These are phyloP conservation scores for Solanum hybrid DNA, from an alignment of 305 asterid species.

Conservation along the genomic window DNA sequence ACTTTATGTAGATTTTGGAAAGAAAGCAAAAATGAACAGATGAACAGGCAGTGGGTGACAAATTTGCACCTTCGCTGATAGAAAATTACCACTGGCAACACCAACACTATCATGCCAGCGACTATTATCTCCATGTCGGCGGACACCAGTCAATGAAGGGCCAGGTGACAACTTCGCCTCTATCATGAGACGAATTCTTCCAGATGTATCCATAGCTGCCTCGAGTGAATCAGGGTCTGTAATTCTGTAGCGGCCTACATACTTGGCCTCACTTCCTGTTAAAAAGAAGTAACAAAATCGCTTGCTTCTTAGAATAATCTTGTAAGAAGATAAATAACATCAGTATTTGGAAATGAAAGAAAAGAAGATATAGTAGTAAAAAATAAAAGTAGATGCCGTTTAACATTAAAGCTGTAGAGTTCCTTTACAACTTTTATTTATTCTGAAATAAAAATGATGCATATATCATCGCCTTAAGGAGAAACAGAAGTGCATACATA, in stretches of 20 bases:
- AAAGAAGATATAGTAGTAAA: background rate
- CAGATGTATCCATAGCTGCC: slow-evolving; percentile 88
- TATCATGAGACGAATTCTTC: slow-evolving; percentile 62
- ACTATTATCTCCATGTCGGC: slow-evolving; percentile 82
- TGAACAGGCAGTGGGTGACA: background rate
- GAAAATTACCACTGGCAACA: slow-evolving; percentile 85
- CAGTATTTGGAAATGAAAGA: background rate
- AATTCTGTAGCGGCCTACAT: slow-evolving; percentile 84
- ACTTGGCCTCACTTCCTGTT: slow-evolving; percentile 76
- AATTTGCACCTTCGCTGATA: slow-evolving; percentile 70
- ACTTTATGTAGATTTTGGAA: background rate
- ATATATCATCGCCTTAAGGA: background rate
- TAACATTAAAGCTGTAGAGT: background rate
- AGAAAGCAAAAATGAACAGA: background rate
- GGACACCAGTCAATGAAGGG: slow-evolving; percentile 75
- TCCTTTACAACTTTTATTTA: background rate
- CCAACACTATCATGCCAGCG: slow-evolving; percentile 70
- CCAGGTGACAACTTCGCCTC: slow-evolving; percentile 93
- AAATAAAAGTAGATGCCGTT: background rate
- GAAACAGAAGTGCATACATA: background rate
- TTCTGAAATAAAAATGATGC: background rate
- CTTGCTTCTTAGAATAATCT: background rate
- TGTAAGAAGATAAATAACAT: background rate
- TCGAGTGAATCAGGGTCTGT: slow-evolving; percentile 81
- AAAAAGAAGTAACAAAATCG: background rate